Evolutionary conservation across 2,329 filamentous ascomycete species (phyloP).

Genomic region (Fusarium odoratissimum): DNA sequence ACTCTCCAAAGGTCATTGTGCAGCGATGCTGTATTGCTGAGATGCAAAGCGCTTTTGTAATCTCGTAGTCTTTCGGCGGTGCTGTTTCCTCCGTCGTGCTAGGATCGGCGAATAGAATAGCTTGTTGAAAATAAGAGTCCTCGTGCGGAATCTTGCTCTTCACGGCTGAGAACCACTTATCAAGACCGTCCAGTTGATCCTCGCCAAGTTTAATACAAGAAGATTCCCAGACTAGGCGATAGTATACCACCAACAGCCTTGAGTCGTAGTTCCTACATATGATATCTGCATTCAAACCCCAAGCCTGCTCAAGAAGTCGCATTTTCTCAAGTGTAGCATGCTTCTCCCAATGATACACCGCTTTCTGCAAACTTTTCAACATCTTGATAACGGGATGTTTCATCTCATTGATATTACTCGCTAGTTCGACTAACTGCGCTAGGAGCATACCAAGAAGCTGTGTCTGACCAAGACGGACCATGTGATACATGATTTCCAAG

Average conservation of each 20-base stretch:
- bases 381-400: conserved; percentile 5
- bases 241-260: conserved; percentile 9
- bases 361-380: background rate
- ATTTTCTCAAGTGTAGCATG: background rate
- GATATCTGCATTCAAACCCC: conserved; percentile 11
- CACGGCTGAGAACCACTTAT: conserved; percentile 8
- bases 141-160: background rate
- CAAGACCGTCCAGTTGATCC: background rate
- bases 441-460: conserved; percentile 16
- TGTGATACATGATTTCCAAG: conserved; percentile 16
- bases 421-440: background rate
- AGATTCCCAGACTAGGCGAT: conserved; percentile 22
- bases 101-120: background rate
- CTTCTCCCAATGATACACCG: background rate
- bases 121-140: background rate
- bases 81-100: background rate
- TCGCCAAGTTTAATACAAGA: background rate
- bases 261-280: conserved; percentile 9
- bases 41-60: conserved; percentile 7
- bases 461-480: conserved; percentile 1
- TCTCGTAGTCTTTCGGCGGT: conserved; percentile 3
- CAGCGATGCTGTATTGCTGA: conserved; percentile 25
- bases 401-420: background rate
- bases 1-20: background rate
- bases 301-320: background rate